Percentiles rank a stretch among this genome's conserved stretches.
Conservation (phyloP, 2,329 filamentous ascomycete species). For the Hansfordia pulvinata region DNA sequence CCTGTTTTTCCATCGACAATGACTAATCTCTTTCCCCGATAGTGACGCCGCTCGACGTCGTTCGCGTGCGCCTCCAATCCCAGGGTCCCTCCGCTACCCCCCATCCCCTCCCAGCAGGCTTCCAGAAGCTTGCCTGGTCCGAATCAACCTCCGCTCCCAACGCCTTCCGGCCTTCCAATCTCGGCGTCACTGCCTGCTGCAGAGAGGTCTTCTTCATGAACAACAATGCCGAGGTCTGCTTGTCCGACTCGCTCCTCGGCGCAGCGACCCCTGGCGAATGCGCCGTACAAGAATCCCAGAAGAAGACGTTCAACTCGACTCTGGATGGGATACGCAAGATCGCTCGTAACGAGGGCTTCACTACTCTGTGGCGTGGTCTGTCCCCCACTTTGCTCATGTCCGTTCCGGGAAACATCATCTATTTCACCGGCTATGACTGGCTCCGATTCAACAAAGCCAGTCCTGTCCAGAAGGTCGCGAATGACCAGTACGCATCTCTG, state of each 20-base stretch:
- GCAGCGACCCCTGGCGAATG: slow-evolving; percentile 48
- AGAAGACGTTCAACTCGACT: slow-evolving; percentile 76
- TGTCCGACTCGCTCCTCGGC: slow-evolving; percentile 48
- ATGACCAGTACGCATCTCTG: slow-evolving; percentile 65
- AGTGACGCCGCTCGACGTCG: slow-evolving; percentile 95
- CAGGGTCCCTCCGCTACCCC: slow-evolving; percentile 41
- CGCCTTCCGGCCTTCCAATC: slow-evolving; percentile 60
- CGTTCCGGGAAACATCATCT: slow-evolving; percentile 91
- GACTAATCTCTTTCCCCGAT: slow-evolving; percentile 8
- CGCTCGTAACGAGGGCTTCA: slow-evolving; percentile 77
- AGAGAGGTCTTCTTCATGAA: slow-evolving; percentile 95
- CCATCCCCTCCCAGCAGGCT: no score
- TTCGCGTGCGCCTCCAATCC: slow-evolving; percentile 86
- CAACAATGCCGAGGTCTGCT: slow-evolving; percentile 67
- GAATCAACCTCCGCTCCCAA: slow-evolving; percentile 43
- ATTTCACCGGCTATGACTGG: slow-evolving; percentile 97
- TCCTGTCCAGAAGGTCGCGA: slow-evolving; percentile 50
- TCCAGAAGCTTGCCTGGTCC: slow-evolving; percentile 43
- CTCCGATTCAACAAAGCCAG: slow-evolving; percentile 61
- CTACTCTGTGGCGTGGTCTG: slow-evolving; percentile 81
- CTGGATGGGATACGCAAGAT: slow-evolving; percentile 90
- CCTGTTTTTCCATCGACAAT: neutral
- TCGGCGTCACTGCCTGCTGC: slow-evolving; percentile 90
- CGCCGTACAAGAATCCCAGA: slow-evolving; percentile 76
- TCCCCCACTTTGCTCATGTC: slow-evolving; percentile 94